Percentiles rank a stretch among this genome's conserved stretches.
Evolutionary conservation across 202 grass and related monocot species (phyloP).

Genomic region (Dendrocalamus latiflorus): DNA sequence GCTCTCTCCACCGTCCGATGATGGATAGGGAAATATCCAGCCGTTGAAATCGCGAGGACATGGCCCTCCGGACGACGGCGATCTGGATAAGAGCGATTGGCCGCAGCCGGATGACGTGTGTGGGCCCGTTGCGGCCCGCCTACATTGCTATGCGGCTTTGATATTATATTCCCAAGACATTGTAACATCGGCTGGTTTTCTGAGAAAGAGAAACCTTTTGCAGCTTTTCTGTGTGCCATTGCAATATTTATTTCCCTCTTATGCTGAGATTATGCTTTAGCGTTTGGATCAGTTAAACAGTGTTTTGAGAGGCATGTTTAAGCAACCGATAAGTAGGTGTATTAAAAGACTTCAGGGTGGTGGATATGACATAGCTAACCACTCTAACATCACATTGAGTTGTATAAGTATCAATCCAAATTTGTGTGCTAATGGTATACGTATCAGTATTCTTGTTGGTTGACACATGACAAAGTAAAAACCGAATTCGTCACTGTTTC

Average conservation of each 20-base stretch:
- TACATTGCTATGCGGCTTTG: not conserved
- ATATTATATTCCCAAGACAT: not conserved
- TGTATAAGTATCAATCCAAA: too few relatives aligned
- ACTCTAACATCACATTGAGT: too few relatives aligned
- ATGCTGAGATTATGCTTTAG: too few relatives aligned
- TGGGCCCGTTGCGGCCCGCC: not conserved
- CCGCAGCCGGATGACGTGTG: slow-evolving; percentile 19
- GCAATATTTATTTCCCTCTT: too few relatives aligned
- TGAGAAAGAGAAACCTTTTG: not conserved
- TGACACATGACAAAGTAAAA: too few relatives aligned
- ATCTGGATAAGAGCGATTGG: slow-evolving; percentile 59
- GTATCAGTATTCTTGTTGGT: too few relatives aligned
- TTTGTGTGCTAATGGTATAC: too few relatives aligned
- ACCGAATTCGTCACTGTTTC: too few relatives aligned
- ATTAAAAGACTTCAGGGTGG: too few relatives aligned
- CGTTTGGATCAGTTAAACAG: too few relatives aligned
- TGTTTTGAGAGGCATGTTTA: not conserved
- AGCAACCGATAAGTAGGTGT: too few relatives aligned
- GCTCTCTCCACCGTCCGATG: slow-evolving; percentile 1
- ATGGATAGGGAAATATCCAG: not conserved
- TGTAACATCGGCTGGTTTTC: not conserved
- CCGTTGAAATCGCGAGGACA: slow-evolving; percentile 17
- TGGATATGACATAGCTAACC: too few relatives aligned
- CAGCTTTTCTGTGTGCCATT: not conserved
- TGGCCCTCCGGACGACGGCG: not conserved